Evolutionary conservation across 768 basidiomycete genomes (phyloP), one percentile per base, ranked within the genome.

Genomic region (Podaxis sp.): DNA sequence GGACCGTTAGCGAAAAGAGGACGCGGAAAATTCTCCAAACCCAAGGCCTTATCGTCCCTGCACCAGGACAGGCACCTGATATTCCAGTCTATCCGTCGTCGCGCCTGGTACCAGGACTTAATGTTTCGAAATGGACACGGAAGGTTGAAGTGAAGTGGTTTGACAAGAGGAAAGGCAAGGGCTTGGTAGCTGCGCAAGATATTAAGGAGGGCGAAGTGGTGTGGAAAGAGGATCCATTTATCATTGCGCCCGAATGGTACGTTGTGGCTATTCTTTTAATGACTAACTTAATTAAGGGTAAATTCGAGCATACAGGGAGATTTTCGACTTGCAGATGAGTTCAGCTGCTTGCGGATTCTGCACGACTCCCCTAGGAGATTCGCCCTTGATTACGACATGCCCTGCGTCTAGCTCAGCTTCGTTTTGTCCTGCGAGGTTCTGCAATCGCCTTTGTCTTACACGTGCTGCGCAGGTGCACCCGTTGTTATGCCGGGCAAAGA

Each of bases 151-250:
- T 91, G 5, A 81, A 77, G 67, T 80, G 85, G 72, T 93, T 93
- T 67, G 78, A 83, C 51, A 78, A 79, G 62, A 76, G 77, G 60
- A 93, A 88, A 67, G 93, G 94, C 2, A 95, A 95, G 67, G 94
- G 93, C 0, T 76, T 96, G 37, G 83, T 95, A 0, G 91, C 91
- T 1, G 82, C 73, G 36, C 82, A 85, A 53, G 76, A 79, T 32
- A 88, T 95, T 56, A 73, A 74, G 25, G 82, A 85, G 66, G 91
- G 89, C 0, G 90, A 95, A 63, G 74, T 84, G 3, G 70, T 96
- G 16, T 95, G 93, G 91, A 88, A 85, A 61, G 93, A 95, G 68
- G 89, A 92, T 67, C 91, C 90, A 1, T 92, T 88, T 68, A 72
- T 88, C 48, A 72, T 91, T 21, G 88, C 89, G n/a, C 86, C 90